Conservation (phyloP, 176 grass and related monocot species). For the Cocos nucifera region DNA sequence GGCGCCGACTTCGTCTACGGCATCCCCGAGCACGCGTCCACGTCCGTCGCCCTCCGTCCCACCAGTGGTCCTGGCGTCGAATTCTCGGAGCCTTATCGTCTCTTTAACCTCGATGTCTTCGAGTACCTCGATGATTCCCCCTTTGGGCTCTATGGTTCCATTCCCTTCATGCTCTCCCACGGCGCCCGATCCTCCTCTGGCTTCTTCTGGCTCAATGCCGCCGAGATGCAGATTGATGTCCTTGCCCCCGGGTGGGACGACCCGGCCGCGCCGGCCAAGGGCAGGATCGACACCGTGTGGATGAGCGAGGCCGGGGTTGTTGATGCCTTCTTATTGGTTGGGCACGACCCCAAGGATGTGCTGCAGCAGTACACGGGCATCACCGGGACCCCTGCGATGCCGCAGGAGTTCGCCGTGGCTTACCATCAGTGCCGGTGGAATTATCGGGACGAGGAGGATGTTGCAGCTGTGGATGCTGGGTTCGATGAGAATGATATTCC, state of each 20-base stretch:
- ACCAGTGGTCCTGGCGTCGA: conserved; percentile 77
- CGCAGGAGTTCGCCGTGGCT: conserved; percentile 66
- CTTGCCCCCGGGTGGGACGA: conserved; percentile 81
- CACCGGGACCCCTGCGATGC: conserved; percentile 71
- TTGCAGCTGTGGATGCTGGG: conserved; percentile 56
- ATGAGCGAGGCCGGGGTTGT: conserved; percentile 87
- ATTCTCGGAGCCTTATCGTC: conserved; percentile 77
- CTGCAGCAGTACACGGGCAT: conserved; percentile 66
- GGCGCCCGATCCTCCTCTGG: conserved; percentile 46
- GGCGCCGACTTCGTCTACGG: conserved; percentile 87
- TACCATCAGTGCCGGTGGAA: conserved; percentile 98
- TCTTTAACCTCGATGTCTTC: conserved; percentile 92
- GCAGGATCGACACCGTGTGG: conserved; percentile 59
- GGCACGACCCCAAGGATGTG: conserved; percentile 66
- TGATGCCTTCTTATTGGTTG: conserved; percentile 81
- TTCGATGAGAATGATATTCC: conserved; percentile 95
- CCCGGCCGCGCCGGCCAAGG: background rate
- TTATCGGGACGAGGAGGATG: conserved; percentile 92
- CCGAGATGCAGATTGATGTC: conserved; percentile 97
- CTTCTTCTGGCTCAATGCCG: conserved; percentile 95
- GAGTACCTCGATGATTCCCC: conserved; percentile 86
- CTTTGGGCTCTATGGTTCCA: conserved; percentile 84
- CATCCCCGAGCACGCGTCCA: conserved; percentile 74
- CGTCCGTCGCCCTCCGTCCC: conserved; percentile 54
- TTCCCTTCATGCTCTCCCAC: conserved; percentile 91